These are phyloP conservation scores for Lepidium aucheri DNA, from an alignment of 345 rosid genomes.

Conservation along the genomic window DNA sequence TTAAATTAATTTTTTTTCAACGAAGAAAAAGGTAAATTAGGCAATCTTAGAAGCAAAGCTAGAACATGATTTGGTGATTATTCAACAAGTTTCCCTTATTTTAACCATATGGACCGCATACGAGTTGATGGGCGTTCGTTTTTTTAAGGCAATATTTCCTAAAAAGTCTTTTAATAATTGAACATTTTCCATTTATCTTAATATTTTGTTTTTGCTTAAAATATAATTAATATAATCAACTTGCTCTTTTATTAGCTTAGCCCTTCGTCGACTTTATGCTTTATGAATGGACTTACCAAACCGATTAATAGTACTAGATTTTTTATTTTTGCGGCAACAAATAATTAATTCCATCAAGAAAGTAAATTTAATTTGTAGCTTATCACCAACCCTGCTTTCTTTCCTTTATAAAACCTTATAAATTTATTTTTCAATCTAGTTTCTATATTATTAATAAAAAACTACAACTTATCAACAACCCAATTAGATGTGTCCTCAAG, in stretches of 20 bases:
- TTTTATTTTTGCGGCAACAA: neutral
- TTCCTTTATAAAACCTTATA: neutral
- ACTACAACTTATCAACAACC: conserved; percentile 12
- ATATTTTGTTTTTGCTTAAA: neutral
- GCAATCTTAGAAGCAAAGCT: conserved; percentile 24
- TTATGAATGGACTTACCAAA: conserved; percentile 20
- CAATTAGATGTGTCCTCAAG: conserved; percentile 3
- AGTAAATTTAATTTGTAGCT: neutral
- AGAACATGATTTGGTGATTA: conserved; percentile 7
- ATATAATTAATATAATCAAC: neutral
- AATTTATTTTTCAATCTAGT: neutral
- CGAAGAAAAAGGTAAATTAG: neutral
- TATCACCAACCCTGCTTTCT: conserved; percentile 15
- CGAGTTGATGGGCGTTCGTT: conserved; percentile 5
- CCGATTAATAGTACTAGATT: neutral
- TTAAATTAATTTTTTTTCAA: neutral
- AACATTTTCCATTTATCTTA: neutral
- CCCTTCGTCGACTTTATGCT: conserved; percentile 13
- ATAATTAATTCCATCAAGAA: neutral
- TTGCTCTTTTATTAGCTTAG: neutral
- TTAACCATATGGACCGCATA: conserved; percentile 1
- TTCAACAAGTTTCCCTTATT: conserved; percentile 5
- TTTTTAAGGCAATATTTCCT: neutral
- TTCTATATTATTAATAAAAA: neutral
- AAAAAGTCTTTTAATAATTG: neutral